phyloP scores from a whole-genome alignment of 1,284 basidiomycete species.

The Ganoderma lingzhi region DNA sequence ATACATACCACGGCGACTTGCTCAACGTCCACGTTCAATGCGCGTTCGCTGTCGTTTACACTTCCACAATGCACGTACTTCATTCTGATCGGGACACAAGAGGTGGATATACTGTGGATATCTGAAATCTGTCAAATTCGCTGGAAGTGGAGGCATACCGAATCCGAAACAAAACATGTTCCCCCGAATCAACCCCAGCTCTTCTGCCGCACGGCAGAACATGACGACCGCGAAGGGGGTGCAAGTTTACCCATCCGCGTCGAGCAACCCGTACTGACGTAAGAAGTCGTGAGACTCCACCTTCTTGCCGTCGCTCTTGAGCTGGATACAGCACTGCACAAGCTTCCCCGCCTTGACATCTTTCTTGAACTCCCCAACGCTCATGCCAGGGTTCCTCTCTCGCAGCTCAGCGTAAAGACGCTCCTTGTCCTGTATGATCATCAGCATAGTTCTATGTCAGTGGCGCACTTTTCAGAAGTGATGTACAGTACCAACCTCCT shows the following conservation, averaged over 20 bases:
- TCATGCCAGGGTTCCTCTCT: conserved; percentile 25
- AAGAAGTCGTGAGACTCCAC: conserved; percentile 30
- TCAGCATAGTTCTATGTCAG: not conserved
- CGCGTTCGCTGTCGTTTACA: not conserved
- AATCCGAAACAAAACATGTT: not conserved
- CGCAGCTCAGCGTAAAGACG: conserved; percentile 26
- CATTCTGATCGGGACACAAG: not conserved
- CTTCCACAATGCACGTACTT: not conserved
- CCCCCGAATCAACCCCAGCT: not conserved
- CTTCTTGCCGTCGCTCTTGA: conserved; percentile 29
- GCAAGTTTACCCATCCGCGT: conserved; percentile 12
- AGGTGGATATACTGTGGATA: not conserved
- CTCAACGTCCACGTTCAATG: not conserved
- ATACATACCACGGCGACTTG: not conserved
- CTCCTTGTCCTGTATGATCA: conserved; percentile 29
- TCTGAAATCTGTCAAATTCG: not conserved
- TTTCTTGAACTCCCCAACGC: conserved; percentile 24
- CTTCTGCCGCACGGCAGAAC: not conserved
- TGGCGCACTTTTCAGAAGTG: not conserved
- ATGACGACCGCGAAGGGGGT: not conserved
- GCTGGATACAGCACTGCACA: conserved; percentile 38
- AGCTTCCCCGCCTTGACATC: conserved; percentile 34
- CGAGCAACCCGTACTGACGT: conserved; percentile 22
- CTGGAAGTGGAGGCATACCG: not conserved
- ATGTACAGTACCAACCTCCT: conserved; percentile 26